Conservation (phyloP, 2,329 filamentous ascomycete species). For the Peltaster fructicola region DNA sequence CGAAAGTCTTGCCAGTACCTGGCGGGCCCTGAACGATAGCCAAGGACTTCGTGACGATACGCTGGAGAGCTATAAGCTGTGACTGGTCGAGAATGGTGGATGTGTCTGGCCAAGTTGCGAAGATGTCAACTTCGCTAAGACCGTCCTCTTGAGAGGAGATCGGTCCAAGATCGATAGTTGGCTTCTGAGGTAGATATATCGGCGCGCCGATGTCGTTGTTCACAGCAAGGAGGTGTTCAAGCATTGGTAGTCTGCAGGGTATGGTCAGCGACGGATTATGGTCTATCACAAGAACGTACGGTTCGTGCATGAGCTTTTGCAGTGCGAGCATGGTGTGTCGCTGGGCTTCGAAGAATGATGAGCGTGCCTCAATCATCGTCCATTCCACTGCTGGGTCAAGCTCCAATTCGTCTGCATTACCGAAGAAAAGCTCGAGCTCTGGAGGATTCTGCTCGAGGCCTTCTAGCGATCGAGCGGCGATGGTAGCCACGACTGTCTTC, state of each 20-base stretch:
- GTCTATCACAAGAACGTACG: slow-evolving; percentile 14
- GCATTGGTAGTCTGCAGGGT: slow-evolving; percentile 36
- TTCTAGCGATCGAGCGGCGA: slow-evolving; percentile 50
- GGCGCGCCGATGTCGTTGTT: slow-evolving; percentile 32
- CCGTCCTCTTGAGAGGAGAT: slow-evolving; percentile 16
- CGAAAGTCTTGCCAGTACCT: slow-evolving; percentile 63
- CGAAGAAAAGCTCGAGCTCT: slow-evolving; percentile 60
- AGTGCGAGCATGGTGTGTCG: slow-evolving; percentile 56
- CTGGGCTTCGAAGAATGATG: slow-evolving; percentile 60
- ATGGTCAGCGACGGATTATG: slow-evolving; percentile 1
- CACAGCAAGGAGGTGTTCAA: slow-evolving; percentile 41
- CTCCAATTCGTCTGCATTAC: slow-evolving; percentile 38
- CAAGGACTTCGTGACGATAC: slow-evolving; percentile 54
- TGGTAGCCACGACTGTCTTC: slow-evolving; percentile 50
- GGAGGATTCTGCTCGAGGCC: slow-evolving; percentile 49
- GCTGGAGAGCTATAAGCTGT: slow-evolving; percentile 49
- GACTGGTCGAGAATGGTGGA: slow-evolving; percentile 45
- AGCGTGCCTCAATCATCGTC: slow-evolving; percentile 61
- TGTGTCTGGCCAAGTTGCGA: slow-evolving; percentile 36
- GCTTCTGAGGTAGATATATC: slow-evolving; percentile 32
- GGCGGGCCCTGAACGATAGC: slow-evolving; percentile 74
- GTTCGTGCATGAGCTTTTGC: slow-evolving; percentile 44
- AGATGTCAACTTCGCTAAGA: slow-evolving; percentile 34
- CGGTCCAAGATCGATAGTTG: slow-evolving; percentile 30
- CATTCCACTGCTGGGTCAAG: slow-evolving; percentile 53